phyloP scores from a whole-genome alignment of 139 green algal species.

The Chloropicon primus region DNA sequence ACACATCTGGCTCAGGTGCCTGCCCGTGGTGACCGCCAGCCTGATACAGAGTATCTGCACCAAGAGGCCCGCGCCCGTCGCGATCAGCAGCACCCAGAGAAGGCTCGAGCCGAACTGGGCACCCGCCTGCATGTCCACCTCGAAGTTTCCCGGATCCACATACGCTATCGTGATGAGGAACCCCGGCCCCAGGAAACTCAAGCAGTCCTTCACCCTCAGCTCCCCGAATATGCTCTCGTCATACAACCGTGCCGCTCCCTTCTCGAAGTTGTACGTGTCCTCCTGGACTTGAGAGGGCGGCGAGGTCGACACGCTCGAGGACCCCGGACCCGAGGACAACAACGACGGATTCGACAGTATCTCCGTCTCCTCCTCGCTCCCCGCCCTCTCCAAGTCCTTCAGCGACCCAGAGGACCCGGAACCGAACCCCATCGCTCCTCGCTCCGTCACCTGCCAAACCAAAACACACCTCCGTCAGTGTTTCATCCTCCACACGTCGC shows the following conservation, averaged over 20 bases:
- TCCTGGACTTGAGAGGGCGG: background rate
- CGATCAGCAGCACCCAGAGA: conserved; percentile 72
- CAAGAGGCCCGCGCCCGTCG: conserved; percentile 54
- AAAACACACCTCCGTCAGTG: too few relatives aligned
- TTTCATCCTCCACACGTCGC: too few relatives aligned
- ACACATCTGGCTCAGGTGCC: conserved; percentile 70
- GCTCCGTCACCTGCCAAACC: too few relatives aligned
- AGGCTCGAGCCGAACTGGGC: conserved; percentile 33
- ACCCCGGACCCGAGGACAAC: too few relatives aligned
- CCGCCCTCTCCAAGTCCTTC: background rate
- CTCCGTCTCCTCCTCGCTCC: too few relatives aligned
- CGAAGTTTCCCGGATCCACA: conserved; percentile 77
- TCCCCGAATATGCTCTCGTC: background rate
- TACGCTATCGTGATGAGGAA: conserved; percentile 82
- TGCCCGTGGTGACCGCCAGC: conserved; percentile 64
- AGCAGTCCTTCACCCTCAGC: background rate
- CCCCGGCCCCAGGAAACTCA: conserved; percentile 40
- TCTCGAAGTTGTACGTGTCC: background rate
- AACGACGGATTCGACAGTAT: too few relatives aligned
- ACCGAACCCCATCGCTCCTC: too few relatives aligned
- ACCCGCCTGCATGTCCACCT: conserved; percentile 66
- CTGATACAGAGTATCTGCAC: conserved; percentile 67
- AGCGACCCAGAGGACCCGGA: background rate
- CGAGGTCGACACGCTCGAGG: background rate
- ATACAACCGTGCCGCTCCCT: background rate